These are phyloP conservation scores for Serendipita indica DNA, from an alignment of 768 basidiomycete genomes.

Conservation along the genomic window DNA sequence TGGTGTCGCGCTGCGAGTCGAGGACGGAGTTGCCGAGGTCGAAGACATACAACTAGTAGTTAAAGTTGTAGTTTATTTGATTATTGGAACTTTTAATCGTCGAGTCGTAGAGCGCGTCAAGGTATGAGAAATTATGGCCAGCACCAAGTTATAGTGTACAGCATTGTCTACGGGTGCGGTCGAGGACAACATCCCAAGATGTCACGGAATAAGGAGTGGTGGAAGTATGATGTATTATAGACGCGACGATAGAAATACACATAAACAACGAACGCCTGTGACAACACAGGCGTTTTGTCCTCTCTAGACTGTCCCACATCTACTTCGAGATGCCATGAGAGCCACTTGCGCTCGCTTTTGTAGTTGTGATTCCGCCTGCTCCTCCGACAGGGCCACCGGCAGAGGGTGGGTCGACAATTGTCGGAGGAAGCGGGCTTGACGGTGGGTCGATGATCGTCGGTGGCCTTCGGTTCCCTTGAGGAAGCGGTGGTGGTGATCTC, in stretches of 20 bases:
- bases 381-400: background rate
- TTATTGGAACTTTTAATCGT: too few relatives aligned
- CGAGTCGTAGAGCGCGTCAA: too few relatives aligned
- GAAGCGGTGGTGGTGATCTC: background rate
- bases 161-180: too few relatives aligned
- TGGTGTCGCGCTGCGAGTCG: background rate
- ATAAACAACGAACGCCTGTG: background rate
- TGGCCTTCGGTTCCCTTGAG: background rate
- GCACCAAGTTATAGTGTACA: too few relatives aligned
- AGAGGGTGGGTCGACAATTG: conserved; percentile 4
- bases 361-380: background rate
- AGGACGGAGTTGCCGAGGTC: background rate
- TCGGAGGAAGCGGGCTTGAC: background rate
- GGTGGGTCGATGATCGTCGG: background rate
- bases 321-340: background rate
- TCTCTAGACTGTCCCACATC: background rate
- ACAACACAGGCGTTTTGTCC: background rate
- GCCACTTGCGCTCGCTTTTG: background rate
- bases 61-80: too few relatives aligned
- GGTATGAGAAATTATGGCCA: too few relatives aligned
- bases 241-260: too few relatives aligned
- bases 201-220: too few relatives aligned
- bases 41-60: conserved; percentile 7
- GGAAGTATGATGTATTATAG: too few relatives aligned
- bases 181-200: too few relatives aligned